A percentile compares a stretch with the other conserved stretches of the same genome.
These are phyloP conservation scores for Yamadazyma oceani DNA, from an alignment of 1,139 yeast species.

Conservation along the genomic window DNA sequence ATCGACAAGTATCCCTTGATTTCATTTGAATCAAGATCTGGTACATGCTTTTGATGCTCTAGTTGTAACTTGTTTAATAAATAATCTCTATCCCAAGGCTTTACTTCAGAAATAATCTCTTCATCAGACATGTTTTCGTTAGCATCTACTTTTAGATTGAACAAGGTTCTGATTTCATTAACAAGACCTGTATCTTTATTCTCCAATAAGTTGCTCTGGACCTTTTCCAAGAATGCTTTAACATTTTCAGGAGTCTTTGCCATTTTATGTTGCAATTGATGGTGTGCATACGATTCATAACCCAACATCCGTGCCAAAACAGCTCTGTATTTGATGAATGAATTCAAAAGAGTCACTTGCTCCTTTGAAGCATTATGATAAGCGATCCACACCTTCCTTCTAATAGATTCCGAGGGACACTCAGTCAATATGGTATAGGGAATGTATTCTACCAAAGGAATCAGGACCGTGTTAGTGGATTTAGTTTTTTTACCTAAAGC, in stretches of 20 bases:
- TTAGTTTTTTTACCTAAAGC: constrained; percentile 7
- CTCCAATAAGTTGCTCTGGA: constrained; percentile 40
- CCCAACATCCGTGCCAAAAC: constrained; percentile 76
- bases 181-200: constrained; percentile 51
- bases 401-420: constrained; percentile 54
- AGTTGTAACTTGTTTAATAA: constrained; percentile 28
- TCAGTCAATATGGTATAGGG: constrained; percentile 67
- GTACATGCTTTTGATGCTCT: constrained; percentile 5
- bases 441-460: constrained; percentile 70
- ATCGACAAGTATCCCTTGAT: constrained; percentile 71
- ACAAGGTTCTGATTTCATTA: constrained; percentile 53
- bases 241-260: constrained; percentile 82
- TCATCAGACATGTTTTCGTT: constrained; percentile 24
- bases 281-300: constrained; percentile 67
- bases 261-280: constrained; percentile 88
- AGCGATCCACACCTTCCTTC: constrained; percentile 74
- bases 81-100: constrained; percentile 94
- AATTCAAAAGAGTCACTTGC: constrained; percentile 62
- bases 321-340: constrained; percentile 65
- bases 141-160: constrained; percentile 33
- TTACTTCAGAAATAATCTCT: constrained; percentile 47
- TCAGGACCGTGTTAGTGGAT: constrained; percentile 13
- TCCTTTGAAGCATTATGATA: constrained; percentile 58
- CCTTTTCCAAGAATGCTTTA: constrained; percentile 58
- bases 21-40: constrained; percentile 10